Evolutionary conservation across 2,329 filamentous ascomycete genomes (phyloP).

Genomic region (Diaporthe ampelina): DNA sequence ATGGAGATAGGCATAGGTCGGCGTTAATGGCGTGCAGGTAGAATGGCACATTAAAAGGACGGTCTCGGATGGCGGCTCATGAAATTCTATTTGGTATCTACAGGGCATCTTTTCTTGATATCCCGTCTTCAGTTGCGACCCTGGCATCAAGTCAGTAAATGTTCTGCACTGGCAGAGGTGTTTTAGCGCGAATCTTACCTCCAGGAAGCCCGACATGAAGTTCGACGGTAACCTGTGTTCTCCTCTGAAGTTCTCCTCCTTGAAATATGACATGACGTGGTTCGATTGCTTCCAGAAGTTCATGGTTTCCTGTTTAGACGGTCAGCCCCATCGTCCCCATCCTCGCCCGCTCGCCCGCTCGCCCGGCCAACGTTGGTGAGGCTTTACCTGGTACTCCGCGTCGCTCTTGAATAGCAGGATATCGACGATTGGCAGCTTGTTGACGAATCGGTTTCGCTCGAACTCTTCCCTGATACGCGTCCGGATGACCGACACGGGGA

Average conservation of each 20-base stretch:
- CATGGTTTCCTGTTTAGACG: conserved; percentile 82
- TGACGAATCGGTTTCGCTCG: conserved; percentile 93
- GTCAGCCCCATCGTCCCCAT: conserved; percentile 28
- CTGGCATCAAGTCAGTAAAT: conserved; percentile 51
- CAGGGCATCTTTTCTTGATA: conserved; percentile 46
- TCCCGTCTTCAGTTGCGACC: conserved; percentile 66
- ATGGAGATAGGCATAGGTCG: conserved; percentile 36
- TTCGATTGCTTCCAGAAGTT: conserved; percentile 99
- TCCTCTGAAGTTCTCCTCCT: conserved; percentile 84
- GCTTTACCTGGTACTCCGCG: conserved; percentile 89
- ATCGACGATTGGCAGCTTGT: conserved; percentile 89
- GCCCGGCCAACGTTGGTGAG: conserved; percentile 35
- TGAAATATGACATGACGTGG: conserved; percentile 97
- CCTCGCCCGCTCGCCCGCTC: too few species aligned
- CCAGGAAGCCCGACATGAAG: conserved; percentile 95
- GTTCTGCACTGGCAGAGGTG: conserved; percentile 21
- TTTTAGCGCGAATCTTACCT: conserved; percentile 72
- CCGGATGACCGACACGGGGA: conserved; percentile 88
- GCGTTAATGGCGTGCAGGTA: conserved; percentile 42
- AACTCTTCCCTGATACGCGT: conserved; percentile 98
- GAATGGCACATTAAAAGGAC: conserved; percentile 39
- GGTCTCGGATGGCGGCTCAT: conserved; percentile 51
- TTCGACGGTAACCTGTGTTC: conserved; percentile 83
- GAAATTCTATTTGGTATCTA: conserved; percentile 51
- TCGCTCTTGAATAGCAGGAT: conserved; percentile 92